These are phyloP conservation scores for Tetradesmus lagerheimii DNA, from an alignment of 139 green algal genomes.

Conservation along the genomic window DNA sequence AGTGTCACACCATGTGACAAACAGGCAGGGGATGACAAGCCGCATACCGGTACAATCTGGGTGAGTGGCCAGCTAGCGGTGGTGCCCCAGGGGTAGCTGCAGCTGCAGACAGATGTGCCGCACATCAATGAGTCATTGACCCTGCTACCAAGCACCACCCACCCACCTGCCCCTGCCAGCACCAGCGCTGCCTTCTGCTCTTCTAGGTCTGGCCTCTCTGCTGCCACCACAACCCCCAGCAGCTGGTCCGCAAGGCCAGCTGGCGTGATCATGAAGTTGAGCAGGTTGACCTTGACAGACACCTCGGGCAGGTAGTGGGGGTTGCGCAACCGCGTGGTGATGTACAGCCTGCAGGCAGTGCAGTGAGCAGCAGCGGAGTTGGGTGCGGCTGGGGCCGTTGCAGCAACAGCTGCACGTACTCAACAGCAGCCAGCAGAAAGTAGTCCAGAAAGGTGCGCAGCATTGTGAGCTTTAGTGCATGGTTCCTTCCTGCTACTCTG, in stretches of 20 bases:
- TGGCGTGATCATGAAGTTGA: slow-evolving; percentile 90
- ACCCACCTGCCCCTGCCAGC: slow-evolving; percentile 43
- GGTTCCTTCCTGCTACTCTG: no score
- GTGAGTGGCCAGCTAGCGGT: no score
- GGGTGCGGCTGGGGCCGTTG: no score
- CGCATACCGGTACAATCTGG: no score
- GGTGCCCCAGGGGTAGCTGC: background rate
- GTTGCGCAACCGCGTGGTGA: slow-evolving; percentile 83
- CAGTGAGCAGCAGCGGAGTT: no score
- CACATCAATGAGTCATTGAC: background rate
- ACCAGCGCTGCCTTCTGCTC: slow-evolving; percentile 83
- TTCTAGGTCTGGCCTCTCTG: slow-evolving; percentile 84
- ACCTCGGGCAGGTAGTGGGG: slow-evolving; percentile 83
- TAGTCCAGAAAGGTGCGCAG: no score
- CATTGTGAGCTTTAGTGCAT: no score
- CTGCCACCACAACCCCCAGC: slow-evolving; percentile 82
- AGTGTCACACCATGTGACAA: background rate
- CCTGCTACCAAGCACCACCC: background rate
- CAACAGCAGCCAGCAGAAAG: no score
- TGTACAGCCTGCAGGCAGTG: slow-evolving; percentile 79
- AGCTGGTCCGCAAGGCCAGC: slow-evolving; percentile 81
- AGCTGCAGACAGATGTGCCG: background rate
- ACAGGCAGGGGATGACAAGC: background rate
- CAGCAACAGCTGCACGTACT: no score
- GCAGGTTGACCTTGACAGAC: slow-evolving; percentile 74